Evolutionary conservation across 805 yeast species (phyloP).

Genomic region (Candida ponderosae): DNA sequence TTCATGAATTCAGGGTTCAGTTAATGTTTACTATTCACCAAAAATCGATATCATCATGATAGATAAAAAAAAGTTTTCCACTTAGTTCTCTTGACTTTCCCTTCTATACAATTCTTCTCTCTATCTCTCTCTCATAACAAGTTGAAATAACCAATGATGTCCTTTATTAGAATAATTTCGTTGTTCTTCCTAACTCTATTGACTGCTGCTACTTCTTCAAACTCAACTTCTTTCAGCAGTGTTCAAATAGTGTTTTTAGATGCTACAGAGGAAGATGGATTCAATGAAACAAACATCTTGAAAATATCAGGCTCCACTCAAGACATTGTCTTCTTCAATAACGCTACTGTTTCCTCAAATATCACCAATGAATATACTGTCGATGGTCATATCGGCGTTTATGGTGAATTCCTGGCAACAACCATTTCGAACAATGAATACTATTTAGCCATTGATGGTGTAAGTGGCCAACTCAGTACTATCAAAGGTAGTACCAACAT

Average conservation of each 20-base stretch:
- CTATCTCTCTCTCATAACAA: no score
- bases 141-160: neutral
- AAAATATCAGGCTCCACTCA: neutral
- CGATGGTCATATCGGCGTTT: neutral
- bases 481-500: slow-evolving; percentile 2
- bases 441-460: slow-evolving; percentile 6
- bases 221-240: neutral
- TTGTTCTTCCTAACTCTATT: neutral
- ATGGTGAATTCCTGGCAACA: neutral
- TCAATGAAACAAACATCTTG: no score
- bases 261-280: neutral
- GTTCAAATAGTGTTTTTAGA: neutral
- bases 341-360: neutral
- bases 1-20: no score
- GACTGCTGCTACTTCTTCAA: neutral
- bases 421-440: neutral
- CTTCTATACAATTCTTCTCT: no score
- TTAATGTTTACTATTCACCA: no score
- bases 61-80: no score
- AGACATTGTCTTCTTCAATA: neutral
- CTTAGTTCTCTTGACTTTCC: no score
- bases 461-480: slow-evolving; percentile 8
- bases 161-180: neutral
- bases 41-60: no score
- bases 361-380: neutral